phyloP scores from a whole-genome alignment of 2,329 filamentous ascomycete genomes.

The Pleomassaria siparia region DNA sequence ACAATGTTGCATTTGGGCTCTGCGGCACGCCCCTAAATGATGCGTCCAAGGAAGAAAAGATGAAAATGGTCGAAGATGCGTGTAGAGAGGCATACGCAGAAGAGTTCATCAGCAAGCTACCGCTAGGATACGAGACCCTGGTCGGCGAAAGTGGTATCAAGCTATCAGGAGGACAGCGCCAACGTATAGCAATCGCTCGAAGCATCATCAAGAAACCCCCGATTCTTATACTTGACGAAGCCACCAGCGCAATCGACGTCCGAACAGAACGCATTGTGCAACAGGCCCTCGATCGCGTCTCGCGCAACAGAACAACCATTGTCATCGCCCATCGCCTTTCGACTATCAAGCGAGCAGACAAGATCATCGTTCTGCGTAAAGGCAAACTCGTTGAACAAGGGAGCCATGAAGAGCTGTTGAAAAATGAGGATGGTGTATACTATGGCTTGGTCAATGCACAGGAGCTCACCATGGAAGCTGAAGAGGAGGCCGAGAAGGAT shows the following conservation, averaged over 20 bases:
- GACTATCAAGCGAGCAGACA: slow-evolving; percentile 75
- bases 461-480: slow-evolving; percentile 31
- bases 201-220: slow-evolving; percentile 67
- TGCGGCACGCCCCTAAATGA: slow-evolving; percentile 51
- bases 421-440: slow-evolving; percentile 64
- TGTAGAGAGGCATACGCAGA: slow-evolving; percentile 43
- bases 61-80: slow-evolving; percentile 52
- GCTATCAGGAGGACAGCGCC: slow-evolving; percentile 78
- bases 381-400: slow-evolving; percentile 74
- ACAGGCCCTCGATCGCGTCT: slow-evolving; percentile 60
- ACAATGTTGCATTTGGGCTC: slow-evolving; percentile 43
- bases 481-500: slow-evolving; percentile 24
- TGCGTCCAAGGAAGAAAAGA: slow-evolving; percentile 58
- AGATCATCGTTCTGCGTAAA: slow-evolving; percentile 73
- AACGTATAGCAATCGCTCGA: slow-evolving; percentile 75
- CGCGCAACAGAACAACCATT: slow-evolving; percentile 68
- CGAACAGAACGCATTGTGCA: slow-evolving; percentile 57
- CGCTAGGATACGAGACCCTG: slow-evolving; percentile 67
- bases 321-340: slow-evolving; percentile 76
- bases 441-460: slow-evolving; percentile 62
- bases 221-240: slow-evolving; percentile 74
- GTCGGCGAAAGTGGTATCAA: slow-evolving; percentile 79
- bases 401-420: slow-evolving; percentile 71
- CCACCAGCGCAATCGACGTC: slow-evolving; percentile 67
- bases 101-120: slow-evolving; percentile 41